phyloP scores from a whole-genome alignment of 306 rosid genomes.

The Betula pendula region DNA sequence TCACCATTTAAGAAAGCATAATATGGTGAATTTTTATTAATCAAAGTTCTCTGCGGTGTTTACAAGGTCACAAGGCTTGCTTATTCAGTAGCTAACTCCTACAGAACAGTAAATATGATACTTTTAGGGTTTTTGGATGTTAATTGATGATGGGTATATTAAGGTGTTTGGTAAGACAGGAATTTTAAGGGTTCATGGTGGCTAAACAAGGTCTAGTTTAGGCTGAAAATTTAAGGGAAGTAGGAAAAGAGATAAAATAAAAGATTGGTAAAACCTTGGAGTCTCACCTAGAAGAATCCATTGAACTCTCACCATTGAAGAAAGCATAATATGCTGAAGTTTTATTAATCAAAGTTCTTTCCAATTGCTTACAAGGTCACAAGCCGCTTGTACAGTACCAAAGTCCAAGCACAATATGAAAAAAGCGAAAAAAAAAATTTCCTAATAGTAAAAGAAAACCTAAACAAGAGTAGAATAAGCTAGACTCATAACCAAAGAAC shows the following conservation, averaged over 20 bases:
- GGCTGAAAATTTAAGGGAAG: too few species aligned
- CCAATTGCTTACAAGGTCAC: neutral
- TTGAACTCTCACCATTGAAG: neutral
- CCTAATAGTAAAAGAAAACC: neutral
- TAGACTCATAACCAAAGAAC: neutral
- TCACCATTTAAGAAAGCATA: neutral
- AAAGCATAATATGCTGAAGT: neutral
- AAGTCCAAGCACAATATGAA: neutral
- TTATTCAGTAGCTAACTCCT: too few species aligned
- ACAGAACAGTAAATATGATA: neutral
- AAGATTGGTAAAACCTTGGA: neutral
- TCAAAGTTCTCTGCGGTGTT: neutral
- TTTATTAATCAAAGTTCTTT: neutral
- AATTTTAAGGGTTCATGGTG: neutral
- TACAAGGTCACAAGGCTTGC: neutral
- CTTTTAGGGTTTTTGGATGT: neutral
- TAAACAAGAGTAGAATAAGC: neutral
- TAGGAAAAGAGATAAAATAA: neutral
- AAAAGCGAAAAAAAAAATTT: neutral
- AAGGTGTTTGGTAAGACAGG: neutral
- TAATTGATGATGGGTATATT: neutral
- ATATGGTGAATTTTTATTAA: neutral
- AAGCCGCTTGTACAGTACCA: neutral
- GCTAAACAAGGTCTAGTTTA: neutral
- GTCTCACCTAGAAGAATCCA: neutral